Evolutionary conservation across 768 basidiomycete species (phyloP).

Genomic region (Boletus rubropictus): DNA sequence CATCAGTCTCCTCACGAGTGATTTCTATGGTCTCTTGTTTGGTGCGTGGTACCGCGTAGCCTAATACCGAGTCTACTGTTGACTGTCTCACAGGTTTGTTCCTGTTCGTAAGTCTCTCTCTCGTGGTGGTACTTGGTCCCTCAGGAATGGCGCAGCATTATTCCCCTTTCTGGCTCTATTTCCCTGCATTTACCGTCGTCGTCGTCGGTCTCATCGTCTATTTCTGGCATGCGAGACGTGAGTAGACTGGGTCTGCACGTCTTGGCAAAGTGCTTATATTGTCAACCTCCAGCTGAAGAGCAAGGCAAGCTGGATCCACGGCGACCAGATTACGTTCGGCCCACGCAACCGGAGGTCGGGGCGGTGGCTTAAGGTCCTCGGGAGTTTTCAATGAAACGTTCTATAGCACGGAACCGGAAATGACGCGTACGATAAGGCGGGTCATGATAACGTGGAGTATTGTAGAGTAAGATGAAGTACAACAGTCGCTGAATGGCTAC

Average conservation of each 20-base stretch:
- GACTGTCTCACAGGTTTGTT: conserved; percentile 37
- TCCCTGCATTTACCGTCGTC: conserved; percentile 68
- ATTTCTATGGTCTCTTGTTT: conserved; percentile 83
- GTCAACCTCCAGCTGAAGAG: conserved; percentile 51
- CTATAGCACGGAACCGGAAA: not conserved
- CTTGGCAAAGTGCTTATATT: conserved; percentile 4
- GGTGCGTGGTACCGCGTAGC: conserved; percentile 27
- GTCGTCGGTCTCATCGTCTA: conserved; percentile 71
- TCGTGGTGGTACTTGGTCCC: not conserved
- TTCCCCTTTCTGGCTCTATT: conserved; percentile 85
- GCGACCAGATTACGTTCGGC: conserved; percentile 53
- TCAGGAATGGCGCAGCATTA: conserved; percentile 52
- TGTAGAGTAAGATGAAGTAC: not conserved
- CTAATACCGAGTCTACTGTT: conserved; percentile 1
- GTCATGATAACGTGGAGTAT: not conserved
- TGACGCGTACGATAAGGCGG: not conserved
- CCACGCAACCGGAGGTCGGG: conserved; percentile 14
- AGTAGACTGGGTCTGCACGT: conserved; percentile 27
- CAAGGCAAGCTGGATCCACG: conserved; percentile 60
- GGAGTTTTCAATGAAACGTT: not conserved
- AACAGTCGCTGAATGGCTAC: conserved; percentile 5
- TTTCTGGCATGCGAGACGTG: conserved; percentile 83
- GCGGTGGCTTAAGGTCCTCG: conserved; percentile 13
- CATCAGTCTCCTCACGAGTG: conserved; percentile 77
- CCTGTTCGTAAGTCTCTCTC: conserved; percentile 40